phyloP scores from a whole-genome alignment of 352 stramenopile genomes.

The Phytophthora constricta region DNA sequence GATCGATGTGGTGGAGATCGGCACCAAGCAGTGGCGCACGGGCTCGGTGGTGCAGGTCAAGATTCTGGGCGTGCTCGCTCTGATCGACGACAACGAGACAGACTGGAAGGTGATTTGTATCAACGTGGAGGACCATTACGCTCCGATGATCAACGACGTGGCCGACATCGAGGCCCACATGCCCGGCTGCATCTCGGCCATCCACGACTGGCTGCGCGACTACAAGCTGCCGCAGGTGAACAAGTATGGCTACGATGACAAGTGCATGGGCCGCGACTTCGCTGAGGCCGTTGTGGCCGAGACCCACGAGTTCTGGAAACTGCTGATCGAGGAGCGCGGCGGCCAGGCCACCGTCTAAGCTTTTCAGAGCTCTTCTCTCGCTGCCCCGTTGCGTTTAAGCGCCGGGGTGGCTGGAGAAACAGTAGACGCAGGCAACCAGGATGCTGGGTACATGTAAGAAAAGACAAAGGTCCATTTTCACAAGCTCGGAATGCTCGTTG shows the following conservation, averaged over 20 bases:
- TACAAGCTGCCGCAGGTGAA: slow-evolving; percentile 99
- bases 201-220: slow-evolving; percentile 99
- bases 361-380: slow-evolving; percentile 16
- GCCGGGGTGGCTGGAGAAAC: slow-evolving; percentile 18
- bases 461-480: slow-evolving; percentile 30
- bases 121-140: slow-evolving; percentile 96
- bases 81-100: slow-evolving; percentile 99
- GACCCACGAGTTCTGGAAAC: slow-evolving; percentile 91
- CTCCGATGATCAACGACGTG: slow-evolving; percentile 97
- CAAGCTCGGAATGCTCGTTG: slow-evolving; percentile 23
- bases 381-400: neutral
- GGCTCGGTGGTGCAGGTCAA: slow-evolving; percentile 97
- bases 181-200: slow-evolving; percentile 91
- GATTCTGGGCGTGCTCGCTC: slow-evolving; percentile 97
- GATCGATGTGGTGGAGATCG: slow-evolving; percentile 99
- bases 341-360: slow-evolving; percentile 81
- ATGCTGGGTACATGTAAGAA: slow-evolving; percentile 42
- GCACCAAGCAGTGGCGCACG: slow-evolving; percentile 91
- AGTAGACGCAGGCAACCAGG: slow-evolving; percentile 35
- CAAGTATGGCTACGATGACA: slow-evolving; percentile 98
- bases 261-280: slow-evolving; percentile 93
- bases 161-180: slow-evolving; percentile 96
- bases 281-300: slow-evolving; percentile 86
- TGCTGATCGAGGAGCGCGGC: slow-evolving; percentile 87
- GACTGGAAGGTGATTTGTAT: slow-evolving; percentile 99